phyloP scores from a whole-genome alignment of 257 asterid genomes.

The Solanum corneliomulleri region DNA sequence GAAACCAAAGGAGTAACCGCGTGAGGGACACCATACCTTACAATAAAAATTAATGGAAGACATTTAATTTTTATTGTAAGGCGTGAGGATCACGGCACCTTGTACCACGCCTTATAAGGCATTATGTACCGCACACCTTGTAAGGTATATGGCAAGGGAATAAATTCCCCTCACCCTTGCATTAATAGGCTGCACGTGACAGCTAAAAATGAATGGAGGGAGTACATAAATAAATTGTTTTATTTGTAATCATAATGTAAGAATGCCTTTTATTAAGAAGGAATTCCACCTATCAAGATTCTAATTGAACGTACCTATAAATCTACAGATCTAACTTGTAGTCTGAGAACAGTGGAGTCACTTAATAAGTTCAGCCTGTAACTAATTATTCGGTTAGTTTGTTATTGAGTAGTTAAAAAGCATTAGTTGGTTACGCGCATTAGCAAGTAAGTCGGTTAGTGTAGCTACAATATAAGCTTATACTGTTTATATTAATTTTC shows the following conservation, averaged over 20 bases:
- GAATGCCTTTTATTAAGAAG: constrained; percentile 31
- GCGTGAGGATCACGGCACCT: background rate
- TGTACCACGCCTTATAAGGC: background rate
- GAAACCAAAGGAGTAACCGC: background rate
- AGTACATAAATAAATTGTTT: too few relatives aligned
- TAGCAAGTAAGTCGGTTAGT: too few relatives aligned
- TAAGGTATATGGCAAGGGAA: background rate
- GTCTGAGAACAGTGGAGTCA: background rate
- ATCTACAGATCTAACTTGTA: background rate
- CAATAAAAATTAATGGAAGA: background rate
- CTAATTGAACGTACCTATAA: constrained; percentile 28
- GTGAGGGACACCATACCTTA: background rate
- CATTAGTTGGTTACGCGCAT: too few relatives aligned
- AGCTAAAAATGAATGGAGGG: background rate
- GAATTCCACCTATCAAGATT: constrained; percentile 45
- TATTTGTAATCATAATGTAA: background rate
- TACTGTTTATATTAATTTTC: background rate
- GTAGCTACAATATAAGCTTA: too few relatives aligned
- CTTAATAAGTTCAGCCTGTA: background rate
- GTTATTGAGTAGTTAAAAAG: too few relatives aligned
- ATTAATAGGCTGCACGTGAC: background rate
- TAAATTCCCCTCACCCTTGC: background rate
- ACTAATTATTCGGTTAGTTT: too few relatives aligned
- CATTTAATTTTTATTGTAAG: background rate
- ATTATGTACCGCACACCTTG: background rate